Percentiles rank a stretch among this genome's conserved stretches.
phyloP scores from a whole-genome alignment of 129 eudicot species.

The Calendula officinalis region DNA sequence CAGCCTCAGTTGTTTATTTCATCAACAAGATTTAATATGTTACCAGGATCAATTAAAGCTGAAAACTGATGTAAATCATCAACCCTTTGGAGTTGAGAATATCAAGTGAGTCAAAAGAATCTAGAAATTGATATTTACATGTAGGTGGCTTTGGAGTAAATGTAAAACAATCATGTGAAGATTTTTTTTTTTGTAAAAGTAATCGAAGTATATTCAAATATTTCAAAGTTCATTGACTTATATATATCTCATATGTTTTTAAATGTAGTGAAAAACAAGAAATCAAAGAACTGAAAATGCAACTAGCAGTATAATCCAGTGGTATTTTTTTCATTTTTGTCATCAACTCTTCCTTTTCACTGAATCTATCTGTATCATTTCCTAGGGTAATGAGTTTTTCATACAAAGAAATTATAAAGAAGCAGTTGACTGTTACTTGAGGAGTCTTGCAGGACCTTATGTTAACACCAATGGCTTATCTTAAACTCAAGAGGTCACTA shows the following conservation, averaged over 20 bases:
- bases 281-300: conserved; percentile 11
- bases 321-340: neutral
- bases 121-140: conserved; percentile 19
- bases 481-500: conserved; percentile 72
- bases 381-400: conserved; percentile 81
- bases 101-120: conserved; percentile 17
- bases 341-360: neutral
- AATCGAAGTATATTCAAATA: conserved; percentile 1
- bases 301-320: neutral
- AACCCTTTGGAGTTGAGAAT: conserved; percentile 35
- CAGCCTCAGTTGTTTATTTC: too few relatives aligned
- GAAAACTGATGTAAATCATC: conserved; percentile 32
- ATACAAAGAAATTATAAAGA: conserved; percentile 88
- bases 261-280: conserved; percentile 6
- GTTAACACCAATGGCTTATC: conserved; percentile 94
- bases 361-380: conserved; percentile 16
- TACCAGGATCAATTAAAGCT: conserved; percentile 26
- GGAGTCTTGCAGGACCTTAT: conserved; percentile 98
- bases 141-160: conserved; percentile 13
- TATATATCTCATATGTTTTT: conserved; percentile 28
- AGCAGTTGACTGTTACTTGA: conserved; percentile 89
- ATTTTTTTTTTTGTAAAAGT: neutral
- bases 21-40: too few relatives aligned
- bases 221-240: conserved; percentile 15
- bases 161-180: conserved; percentile 9